Percentiles rank a stretch among this genome's conserved stretches.
These are phyloP conservation scores for Alternaria infectoria DNA, from an alignment of 2,329 filamentous ascomycete genomes.

Conservation along the genomic window DNA sequence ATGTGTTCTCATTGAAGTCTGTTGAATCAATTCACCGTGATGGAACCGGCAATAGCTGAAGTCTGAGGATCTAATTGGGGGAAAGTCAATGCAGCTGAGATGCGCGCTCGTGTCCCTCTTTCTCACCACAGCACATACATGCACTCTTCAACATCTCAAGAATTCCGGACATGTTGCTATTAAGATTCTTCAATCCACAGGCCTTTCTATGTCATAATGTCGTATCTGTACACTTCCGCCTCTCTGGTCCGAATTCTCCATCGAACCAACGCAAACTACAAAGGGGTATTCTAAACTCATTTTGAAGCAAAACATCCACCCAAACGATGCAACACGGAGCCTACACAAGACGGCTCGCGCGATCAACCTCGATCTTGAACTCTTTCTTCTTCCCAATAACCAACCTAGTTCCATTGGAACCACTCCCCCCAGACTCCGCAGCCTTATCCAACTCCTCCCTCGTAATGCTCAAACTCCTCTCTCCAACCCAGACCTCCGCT, in stretches of 20 bases:
- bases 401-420: slow-evolving; percentile 21
- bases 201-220: not conserved
- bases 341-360: slow-evolving; percentile 20
- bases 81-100: not conserved
- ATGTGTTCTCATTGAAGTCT: not conserved
- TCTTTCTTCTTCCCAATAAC: slow-evolving; percentile 42
- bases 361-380: slow-evolving; percentile 36
- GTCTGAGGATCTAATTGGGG: not conserved
- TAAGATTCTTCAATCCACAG: not conserved
- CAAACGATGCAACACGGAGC: not conserved
- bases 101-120: not conserved
- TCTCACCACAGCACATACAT: not conserved
- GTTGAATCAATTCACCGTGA: not conserved
- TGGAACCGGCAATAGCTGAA: not conserved
- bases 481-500: slow-evolving; percentile 30
- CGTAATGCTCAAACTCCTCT: slow-evolving; percentile 18
- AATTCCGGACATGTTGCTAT: not conserved
- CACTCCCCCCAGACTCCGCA: not conserved
- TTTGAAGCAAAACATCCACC: not conserved
- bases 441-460: slow-evolving; percentile 21
- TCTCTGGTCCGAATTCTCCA: not conserved
- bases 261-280: not conserved
- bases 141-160: not conserved
- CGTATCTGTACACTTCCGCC: not conserved
- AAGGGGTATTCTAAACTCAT: slow-evolving; percentile 10